Evolutionary conservation across 257 asterid genomes (phyloP).

Genomic region (Nicotiana knightiana): DNA sequence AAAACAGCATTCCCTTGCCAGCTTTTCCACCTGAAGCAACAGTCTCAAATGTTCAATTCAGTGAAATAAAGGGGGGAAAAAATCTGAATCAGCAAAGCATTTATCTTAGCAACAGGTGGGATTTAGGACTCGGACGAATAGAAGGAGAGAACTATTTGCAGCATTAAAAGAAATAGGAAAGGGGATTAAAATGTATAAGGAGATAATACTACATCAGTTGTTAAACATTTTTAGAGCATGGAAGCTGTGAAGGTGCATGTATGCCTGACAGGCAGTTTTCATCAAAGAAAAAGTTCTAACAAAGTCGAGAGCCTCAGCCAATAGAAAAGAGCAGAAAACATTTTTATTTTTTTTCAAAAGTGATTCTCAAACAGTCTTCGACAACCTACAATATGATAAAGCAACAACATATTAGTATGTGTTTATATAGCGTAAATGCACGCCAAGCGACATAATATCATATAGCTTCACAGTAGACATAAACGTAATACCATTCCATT

Average conservation of each 20-base stretch:
- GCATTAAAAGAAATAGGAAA: neutral
- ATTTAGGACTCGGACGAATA: neutral
- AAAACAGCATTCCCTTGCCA: slow-evolving; percentile 73
- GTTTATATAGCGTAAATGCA: neutral
- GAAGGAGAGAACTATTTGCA: neutral
- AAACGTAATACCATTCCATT: neutral
- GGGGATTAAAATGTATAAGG: neutral
- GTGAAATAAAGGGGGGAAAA: neutral
- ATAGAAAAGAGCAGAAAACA: neutral
- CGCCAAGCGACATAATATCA: neutral
- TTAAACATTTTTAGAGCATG: no score
- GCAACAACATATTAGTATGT: neutral
- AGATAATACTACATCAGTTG: neutral
- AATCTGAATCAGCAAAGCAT: neutral
- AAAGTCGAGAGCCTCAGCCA: neutral
- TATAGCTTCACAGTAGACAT: neutral
- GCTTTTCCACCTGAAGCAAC: slow-evolving; percentile 64
- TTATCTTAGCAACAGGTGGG: neutral
- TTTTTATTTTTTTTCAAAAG: neutral
- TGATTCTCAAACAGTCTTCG: neutral
- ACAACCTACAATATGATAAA: neutral
- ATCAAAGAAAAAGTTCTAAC: neutral
- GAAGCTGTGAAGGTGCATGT: no score
- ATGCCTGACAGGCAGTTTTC: neutral
- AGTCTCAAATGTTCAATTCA: slow-evolving; percentile 5